Conservation (phyloP, 2,329 filamentous ascomycete genomes). For the Arachnomyces sp. region DNA sequence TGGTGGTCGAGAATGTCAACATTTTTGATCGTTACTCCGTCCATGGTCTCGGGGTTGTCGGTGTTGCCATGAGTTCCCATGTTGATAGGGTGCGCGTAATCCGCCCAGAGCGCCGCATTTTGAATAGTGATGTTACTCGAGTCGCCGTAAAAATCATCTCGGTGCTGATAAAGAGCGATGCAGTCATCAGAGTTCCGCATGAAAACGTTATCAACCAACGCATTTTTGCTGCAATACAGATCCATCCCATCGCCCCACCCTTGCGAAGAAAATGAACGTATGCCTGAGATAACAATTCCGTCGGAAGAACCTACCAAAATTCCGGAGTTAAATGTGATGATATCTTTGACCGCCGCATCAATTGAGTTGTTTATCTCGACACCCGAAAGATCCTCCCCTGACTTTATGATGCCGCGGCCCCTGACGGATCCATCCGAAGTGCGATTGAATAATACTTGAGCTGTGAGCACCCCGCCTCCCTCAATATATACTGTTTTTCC, state of each 20-base stretch:
- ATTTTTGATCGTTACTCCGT: conserved; percentile 23
- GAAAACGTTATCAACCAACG: conserved; percentile 26
- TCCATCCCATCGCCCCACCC: conserved; percentile 17
- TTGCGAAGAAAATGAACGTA: conserved; percentile 19
- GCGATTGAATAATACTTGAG: too few species aligned
- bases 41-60: conserved; percentile 24
- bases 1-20: conserved; percentile 33
- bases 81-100: conserved; percentile 29
- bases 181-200: conserved; percentile 32
- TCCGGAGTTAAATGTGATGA: too few species aligned
- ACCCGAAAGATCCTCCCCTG: too few species aligned
- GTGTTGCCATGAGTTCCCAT: conserved; percentile 32
- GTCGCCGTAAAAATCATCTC: conserved; percentile 6
- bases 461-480: too few species aligned
- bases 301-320: too few species aligned
- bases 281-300: too few species aligned
- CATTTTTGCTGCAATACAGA: conserved; percentile 10
- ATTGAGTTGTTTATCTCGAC: too few species aligned
- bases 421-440: too few species aligned
- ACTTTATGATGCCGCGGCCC: too few species aligned
- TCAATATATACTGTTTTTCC: too few species aligned
- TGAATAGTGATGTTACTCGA: conserved; percentile 26
- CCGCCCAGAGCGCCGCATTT: conserved; percentile 24
- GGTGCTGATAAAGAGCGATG: conserved; percentile 16
- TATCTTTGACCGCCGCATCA: too few species aligned